Conservation (phyloP, 177 flowering plant genomes). For the Vitis hybrid region DNA sequence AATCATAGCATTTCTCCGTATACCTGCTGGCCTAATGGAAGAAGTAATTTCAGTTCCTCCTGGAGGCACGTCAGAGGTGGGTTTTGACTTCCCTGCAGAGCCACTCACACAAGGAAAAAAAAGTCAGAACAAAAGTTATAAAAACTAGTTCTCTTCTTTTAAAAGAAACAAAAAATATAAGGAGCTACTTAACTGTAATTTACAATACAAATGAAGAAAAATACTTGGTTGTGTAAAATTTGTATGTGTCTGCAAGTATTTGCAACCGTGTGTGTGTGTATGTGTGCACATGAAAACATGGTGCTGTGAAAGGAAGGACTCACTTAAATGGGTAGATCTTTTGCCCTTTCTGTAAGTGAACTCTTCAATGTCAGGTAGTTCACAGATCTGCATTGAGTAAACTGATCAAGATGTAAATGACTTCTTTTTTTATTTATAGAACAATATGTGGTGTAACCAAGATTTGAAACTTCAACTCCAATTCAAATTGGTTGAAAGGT, state of each 20-base stretch:
- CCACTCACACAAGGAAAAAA: neutral
- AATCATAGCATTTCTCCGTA: neutral
- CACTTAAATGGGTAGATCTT: constrained; percentile 33
- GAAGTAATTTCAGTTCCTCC: constrained; percentile 10
- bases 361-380: constrained; percentile 75
- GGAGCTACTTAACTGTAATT: too few relatives aligned
- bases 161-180: too few relatives aligned
- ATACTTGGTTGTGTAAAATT: too few relatives aligned
- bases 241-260: too few relatives aligned
- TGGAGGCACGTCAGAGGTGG: constrained; percentile 5
- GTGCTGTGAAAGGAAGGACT: constrained; percentile 9
- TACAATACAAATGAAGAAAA: too few relatives aligned
- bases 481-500: too few relatives aligned
- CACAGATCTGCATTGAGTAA: constrained; percentile 36
- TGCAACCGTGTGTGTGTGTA: too few relatives aligned
- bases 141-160: too few relatives aligned
- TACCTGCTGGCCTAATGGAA: constrained; percentile 16
- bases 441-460: neutral
- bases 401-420: neutral
- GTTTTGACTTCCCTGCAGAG: constrained; percentile 26
- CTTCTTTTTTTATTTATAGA: neutral
- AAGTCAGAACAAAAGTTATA: too few relatives aligned
- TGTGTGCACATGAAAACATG: neutral
- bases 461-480: neutral
- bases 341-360: constrained; percentile 52